These are phyloP conservation scores for Vachellia collinsii DNA, from an alignment of 306 rosid genomes.

Conservation along the genomic window DNA sequence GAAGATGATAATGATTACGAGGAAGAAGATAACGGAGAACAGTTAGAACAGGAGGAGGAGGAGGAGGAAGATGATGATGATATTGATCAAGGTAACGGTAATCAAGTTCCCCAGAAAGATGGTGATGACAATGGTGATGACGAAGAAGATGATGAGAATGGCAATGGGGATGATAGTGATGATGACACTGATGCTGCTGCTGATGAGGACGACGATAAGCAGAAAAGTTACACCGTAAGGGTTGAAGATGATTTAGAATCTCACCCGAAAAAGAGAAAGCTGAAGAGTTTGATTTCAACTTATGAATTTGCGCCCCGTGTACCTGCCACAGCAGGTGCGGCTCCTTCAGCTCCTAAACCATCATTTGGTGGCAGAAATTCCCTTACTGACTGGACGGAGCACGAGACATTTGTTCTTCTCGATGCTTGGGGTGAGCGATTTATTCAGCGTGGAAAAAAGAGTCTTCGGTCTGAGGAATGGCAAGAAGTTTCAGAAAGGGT, in stretches of 20 bases:
- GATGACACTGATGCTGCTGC: neutral
- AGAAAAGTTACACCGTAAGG: constrained; percentile 36
- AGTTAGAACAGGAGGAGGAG: constrained; percentile 47
- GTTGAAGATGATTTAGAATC: constrained; percentile 56
- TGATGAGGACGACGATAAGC: constrained; percentile 44
- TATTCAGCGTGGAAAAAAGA: constrained; percentile 84
- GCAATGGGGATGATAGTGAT: too few relatives aligned
- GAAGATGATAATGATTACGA: constrained; percentile 56
- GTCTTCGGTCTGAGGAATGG: constrained; percentile 94
- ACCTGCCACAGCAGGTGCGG: constrained; percentile 45
- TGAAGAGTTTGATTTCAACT: constrained; percentile 73
- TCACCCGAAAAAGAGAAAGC: constrained; percentile 74
- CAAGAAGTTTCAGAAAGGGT: constrained; percentile 89
- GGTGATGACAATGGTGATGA: constrained; percentile 36
- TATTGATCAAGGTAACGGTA: neutral
- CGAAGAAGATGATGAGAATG: too few relatives aligned
- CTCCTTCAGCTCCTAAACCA: constrained; percentile 55
- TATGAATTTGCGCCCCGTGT: constrained; percentile 79
- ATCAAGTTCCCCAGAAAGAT: neutral
- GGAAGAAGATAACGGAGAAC: constrained; percentile 55
- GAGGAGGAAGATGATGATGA: neutral
- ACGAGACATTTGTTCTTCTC: constrained; percentile 73
- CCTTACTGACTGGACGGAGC: constrained; percentile 82
- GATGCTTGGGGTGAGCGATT: constrained; percentile 90
- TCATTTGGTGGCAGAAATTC: constrained; percentile 73